Base-by-base conservation (phyloP, 768 basidiomycete species). In the Tulasnella sp. region DNA sequence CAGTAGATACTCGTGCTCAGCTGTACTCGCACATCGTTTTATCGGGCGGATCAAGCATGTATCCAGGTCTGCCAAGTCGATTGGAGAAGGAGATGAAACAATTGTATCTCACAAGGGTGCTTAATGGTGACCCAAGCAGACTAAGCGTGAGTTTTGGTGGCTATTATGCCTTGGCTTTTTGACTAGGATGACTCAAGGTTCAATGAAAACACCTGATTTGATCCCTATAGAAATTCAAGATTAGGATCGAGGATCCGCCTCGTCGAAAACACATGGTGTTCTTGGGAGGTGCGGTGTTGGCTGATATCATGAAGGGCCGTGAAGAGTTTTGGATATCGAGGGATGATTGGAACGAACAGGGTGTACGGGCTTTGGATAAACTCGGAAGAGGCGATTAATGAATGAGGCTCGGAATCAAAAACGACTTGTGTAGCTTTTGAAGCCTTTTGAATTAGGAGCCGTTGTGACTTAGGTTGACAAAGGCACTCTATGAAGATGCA, bases 61-160 rank as follows among this genome's bases (percentile, higher is more conserved):
- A 98, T 64, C 93, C 95, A 27, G 95, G 95, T 24, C 77, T 99
- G 50, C 95, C 95, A 9, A 89, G 85, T 63, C 80, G 95, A 40
- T 73, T 99, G 37, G 95, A 98, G 69, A 98, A 98, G 71, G 93
- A 99, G 71, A 90, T 98, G 85, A 98, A 98, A 67, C 95, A 98
- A 66, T 72, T 98, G n/a, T 90, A 96, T 65, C 75, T 99, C 54
- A 85, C 86, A 1, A 74, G 80, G n/a, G 87, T 98, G 15, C 72
- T 98, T 39, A 73, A 76, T 39, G 81, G 86, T 15, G 83, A 98
- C 62, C 81, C 88, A 0, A 67, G 80, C 13, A 73, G 95, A 32
- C 64, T 96, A 59, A 91, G 84, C 64, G 93, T 95, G 57, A 53
- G 89, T 77, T 13, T 19, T 39, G 32, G 15, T n/a, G 16, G 24